Base-by-base conservation (phyloP, 2,329 filamentous ascomycete species). In the Xylaria sp. region DNA sequence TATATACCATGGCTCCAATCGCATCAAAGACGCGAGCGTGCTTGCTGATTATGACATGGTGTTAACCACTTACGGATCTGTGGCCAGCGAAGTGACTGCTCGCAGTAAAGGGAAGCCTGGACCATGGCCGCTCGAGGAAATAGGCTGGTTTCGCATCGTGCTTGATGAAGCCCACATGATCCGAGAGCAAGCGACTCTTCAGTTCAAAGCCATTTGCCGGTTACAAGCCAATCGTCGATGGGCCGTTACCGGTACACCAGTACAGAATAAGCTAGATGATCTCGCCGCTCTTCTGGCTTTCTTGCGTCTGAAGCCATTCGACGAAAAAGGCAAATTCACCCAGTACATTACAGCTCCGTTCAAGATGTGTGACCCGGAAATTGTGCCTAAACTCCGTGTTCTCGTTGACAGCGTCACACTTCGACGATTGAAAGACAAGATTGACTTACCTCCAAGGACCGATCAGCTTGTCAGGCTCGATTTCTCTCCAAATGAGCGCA, bases 241-340 rank as follows among this genome's bases (percentile, higher is more conserved):
- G 96, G 95, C 94, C 2, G 93, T 98, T n/a, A 98, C 96, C 0
- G 96, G 95, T 63, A 98, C 96, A 0, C 96, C 94, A 0, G 93
- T 98, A 9, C 95, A 98, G 80, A 99, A 99, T 76, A 90, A 93
- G 4, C 85, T 98, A 2, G 94, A 97, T 72, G 96, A 99, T 78
- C 85, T 98, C 25, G 92, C 93, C 15, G 92, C 95, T 1, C 83
- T 98, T 2, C 89, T 97, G 66, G 92, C 91, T 36, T 98, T 98
- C 76, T 83, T 98, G 48, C 89, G 92, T 15, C 83, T 98, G 15
- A 89, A 90, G 74, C 95, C 95, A 0, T 98, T 98, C 75, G 90
- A 97, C 68, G 91, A 95, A 57, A 87, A 89, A 62, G 83, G 84
- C 61, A 89, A 89, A 59, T 99, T 97, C 77, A 86, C 89, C 4